Evolutionary conservation across 2,329 filamentous ascomycete species (phyloP).

Genomic region (Hypoxylon rubiginosum): DNA sequence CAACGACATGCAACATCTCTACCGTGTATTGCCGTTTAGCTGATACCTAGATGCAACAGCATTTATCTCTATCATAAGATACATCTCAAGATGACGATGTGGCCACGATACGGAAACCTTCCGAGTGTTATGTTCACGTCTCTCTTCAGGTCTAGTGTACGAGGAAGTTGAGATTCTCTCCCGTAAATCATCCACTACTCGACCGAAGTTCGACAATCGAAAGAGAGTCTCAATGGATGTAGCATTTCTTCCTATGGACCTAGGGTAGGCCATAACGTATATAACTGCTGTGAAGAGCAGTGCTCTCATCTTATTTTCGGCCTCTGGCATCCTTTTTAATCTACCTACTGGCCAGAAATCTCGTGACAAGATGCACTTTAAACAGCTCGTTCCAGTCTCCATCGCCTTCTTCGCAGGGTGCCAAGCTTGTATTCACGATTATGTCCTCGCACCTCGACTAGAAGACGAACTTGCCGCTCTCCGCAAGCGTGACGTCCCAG

Average conservation of each 20-base stretch:
- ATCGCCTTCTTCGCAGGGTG: slow-evolving; percentile 6
- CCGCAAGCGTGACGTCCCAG: slow-evolving; percentile 24
- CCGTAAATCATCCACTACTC: background rate
- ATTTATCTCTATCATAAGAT: background rate
- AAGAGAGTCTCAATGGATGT: background rate
- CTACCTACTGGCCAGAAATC: background rate
- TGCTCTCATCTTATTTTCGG: background rate
- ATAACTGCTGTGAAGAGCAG: slow-evolving; percentile 1
- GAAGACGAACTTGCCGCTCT: slow-evolving; percentile 26
- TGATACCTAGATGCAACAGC: no score
- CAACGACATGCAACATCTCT: background rate
- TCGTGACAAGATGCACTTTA: slow-evolving; percentile 16
- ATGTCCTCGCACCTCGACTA: slow-evolving; percentile 12
- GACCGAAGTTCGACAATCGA: background rate
- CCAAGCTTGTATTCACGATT: slow-evolving; percentile 28
- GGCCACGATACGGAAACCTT: background rate
- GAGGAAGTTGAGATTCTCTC: slow-evolving; percentile 3
- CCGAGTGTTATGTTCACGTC: background rate
- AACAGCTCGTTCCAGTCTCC: slow-evolving; percentile 3
- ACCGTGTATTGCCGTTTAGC: background rate
- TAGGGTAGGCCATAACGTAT: slow-evolving; percentile 7
- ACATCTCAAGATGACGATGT: background rate
- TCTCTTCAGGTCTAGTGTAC: slow-evolving; percentile 29
- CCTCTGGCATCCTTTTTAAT: background rate
- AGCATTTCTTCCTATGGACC: background rate